Conservation (phyloP, 306 rosid species). For the Castanea sativa region DNA sequence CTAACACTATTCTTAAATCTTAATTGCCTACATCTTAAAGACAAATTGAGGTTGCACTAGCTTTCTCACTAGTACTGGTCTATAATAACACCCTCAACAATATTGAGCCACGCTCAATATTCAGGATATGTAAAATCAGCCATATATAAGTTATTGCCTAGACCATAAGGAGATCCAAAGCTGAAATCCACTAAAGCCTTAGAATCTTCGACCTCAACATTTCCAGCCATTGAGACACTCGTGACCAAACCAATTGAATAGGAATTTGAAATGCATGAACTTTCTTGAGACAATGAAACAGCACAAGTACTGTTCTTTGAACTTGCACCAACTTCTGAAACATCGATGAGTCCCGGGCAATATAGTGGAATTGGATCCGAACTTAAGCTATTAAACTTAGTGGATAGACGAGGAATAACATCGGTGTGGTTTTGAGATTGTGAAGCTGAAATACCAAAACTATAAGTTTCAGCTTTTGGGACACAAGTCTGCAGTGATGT, state of each 20-base stretch:
- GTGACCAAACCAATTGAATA: slow-evolving; percentile 34
- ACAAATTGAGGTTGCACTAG: not conserved
- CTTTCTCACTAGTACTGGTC: slow-evolving; percentile 2
- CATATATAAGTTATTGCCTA: slow-evolving; percentile 29
- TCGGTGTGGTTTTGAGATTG: slow-evolving; percentile 19
- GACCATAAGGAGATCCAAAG: slow-evolving; percentile 44
- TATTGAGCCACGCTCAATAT: slow-evolving; percentile 13
- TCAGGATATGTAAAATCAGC: slow-evolving; percentile 44
- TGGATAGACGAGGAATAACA: slow-evolving; percentile 18
- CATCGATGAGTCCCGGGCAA: slow-evolving; percentile 19
- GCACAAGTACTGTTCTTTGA: slow-evolving; percentile 13
- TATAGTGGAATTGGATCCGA: slow-evolving; percentile 18
- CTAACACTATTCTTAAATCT: not conserved
- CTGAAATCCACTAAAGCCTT: slow-evolving; percentile 46
- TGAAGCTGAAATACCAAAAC: slow-evolving; percentile 20
- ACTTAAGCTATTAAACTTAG: slow-evolving; percentile 7
- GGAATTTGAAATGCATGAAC: slow-evolving; percentile 42
- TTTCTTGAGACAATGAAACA: slow-evolving; percentile 43
- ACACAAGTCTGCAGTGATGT: not conserved
- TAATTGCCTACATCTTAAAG: not conserved
- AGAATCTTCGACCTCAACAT: slow-evolving; percentile 23
- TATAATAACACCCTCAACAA: slow-evolving; percentile 21
- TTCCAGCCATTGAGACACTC: slow-evolving; percentile 21
- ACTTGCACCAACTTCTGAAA: slow-evolving; percentile 34
- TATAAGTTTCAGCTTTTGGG: slow-evolving; percentile 25